These are phyloP conservation scores for Kwoniella sp. DNA, from an alignment of 768 basidiomycete species.

Conservation along the genomic window DNA sequence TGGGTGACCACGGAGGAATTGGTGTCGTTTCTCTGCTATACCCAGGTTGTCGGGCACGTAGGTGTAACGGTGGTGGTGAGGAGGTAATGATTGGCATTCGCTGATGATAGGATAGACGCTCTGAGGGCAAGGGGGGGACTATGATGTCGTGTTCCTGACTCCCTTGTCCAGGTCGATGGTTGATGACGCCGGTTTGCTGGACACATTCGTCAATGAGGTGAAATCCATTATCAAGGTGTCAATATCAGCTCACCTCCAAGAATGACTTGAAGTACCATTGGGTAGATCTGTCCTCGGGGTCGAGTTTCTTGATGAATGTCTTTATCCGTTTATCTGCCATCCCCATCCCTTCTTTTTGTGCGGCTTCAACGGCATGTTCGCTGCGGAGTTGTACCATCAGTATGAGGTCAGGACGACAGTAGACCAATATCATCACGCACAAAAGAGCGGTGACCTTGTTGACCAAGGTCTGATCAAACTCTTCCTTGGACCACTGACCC, in stretches of 20 bases:
- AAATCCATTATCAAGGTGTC: no score
- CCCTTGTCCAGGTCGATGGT: background rate
- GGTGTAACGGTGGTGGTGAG: no score
- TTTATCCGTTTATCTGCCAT: conserved; percentile 18
- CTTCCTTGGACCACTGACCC: conserved; percentile 27
- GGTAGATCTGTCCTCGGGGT: conserved; percentile 12
- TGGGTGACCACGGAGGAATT: background rate
- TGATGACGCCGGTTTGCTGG: background rate
- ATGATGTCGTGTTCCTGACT: background rate
- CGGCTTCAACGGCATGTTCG: conserved; percentile 4
- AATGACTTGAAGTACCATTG: conserved; percentile 21
- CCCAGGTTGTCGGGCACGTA: no score
- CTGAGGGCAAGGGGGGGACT: background rate
- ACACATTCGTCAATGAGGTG: background rate
- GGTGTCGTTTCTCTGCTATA: no score
- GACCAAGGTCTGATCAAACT: conserved; percentile 24
- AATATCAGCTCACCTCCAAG: conserved; percentile 15
- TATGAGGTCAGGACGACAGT: background rate
- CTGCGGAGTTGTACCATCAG: background rate
- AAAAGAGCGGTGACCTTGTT: conserved; percentile 23
- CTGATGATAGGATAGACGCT: background rate
- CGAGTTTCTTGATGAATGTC: conserved; percentile 26
- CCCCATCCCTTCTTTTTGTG: background rate
- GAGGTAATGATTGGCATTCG: no score
- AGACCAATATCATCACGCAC: conserved; percentile 14